A percentile compares a stretch with the other conserved stretches of the same genome.
phyloP scores from a whole-genome alignment of 495 filamentous ascomycete genomes.

The Tuber melanosporum region DNA sequence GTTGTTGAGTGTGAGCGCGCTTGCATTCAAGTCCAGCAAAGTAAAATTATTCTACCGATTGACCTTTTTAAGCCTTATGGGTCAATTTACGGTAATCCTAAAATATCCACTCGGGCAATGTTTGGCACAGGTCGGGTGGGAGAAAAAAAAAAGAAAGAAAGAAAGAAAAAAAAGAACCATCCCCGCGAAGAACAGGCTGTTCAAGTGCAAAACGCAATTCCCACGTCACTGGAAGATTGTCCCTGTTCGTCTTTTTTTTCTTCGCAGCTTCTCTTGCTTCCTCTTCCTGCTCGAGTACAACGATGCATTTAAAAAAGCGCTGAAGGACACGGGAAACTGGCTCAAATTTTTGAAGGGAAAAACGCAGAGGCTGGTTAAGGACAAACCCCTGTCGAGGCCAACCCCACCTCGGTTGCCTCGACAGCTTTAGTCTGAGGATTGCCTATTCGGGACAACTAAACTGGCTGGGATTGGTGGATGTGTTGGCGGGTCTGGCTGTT shows the following conservation, averaged over 20 bases:
- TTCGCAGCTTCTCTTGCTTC: slow-evolving; percentile 19
- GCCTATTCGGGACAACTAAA: slow-evolving; percentile 14
- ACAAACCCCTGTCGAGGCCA: slow-evolving; percentile 21
- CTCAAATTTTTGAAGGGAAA: slow-evolving; percentile 16
- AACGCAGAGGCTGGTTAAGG: slow-evolving; percentile 27
- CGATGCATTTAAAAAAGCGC: slow-evolving; percentile 2
- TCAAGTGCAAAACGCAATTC: slow-evolving; percentile 24
- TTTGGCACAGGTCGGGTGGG: not conserved
- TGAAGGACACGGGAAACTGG: slow-evolving; percentile 8
- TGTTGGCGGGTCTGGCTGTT: slow-evolving; percentile 16
- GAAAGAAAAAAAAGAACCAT: not conserved
- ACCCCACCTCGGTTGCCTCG: slow-evolving; percentile 33
- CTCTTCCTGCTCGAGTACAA: not conserved
- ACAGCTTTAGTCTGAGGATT: slow-evolving; percentile 29
- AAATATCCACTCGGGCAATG: not conserved
- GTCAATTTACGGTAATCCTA: not conserved
- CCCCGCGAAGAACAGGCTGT: not conserved
- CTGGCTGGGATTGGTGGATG: slow-evolving; percentile 27
- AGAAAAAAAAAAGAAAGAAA: not conserved
- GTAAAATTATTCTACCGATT: not conserved
- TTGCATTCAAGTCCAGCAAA: not conserved
- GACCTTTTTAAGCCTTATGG: not conserved
- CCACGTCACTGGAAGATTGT: slow-evolving; percentile 29
- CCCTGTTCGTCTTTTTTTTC: slow-evolving; percentile 20
- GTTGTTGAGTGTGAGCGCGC: not conserved